Evolutionary conservation across 495 filamentous ascomycete species (phyloP), one percentile per base, ranked within the genome.

Genomic region (Coniosporium apollinis): DNA sequence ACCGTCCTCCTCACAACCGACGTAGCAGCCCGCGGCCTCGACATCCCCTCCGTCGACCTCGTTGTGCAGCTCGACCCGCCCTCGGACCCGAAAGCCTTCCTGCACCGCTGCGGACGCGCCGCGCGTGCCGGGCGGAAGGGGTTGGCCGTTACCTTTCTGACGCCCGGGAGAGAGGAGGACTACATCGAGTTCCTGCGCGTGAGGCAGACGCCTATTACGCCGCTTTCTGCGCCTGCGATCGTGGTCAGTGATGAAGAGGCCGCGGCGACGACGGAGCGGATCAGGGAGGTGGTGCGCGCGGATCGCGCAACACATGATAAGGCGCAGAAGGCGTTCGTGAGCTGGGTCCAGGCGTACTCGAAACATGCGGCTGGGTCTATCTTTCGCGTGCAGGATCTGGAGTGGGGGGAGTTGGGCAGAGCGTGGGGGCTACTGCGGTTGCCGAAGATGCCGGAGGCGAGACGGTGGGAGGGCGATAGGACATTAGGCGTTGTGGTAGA

Each of bases 51-150:
- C 38, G 84, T 94, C 22, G 91, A 97, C 55, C 69, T 96, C 5
- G 87, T 96, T 20, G 67, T 94, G 2, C 87, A 96, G 52, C 64
- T 94, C 33, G 89, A 97, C 48, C 78, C 86, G 0, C 89, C 89
- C 1, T 77, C 72, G 19, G 87, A 94, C 50, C 83, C 89, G 0
- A 94, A 94, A 55, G 82, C 77, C 24, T 96, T 94, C 55, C 75
- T 97, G 36, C 89, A 97, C 58, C 76, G 89, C 38, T 91, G 83
- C 47, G 89, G 89, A 3, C 82, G 89, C 37, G 84, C 91, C 1
- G 89, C 86, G 0, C 72, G 89, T 26, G 89, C 89, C 3, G 89
- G 89, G 0, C 76, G 89, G 13, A 66, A 69, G 34, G 89, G 89
- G 1, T 64, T 93, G 10, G 85, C 84, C 34, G 68, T 96, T 5